Base-by-base conservation (phyloP, 306 rosid genomes). In the Hippophae gyantsensis region DNA sequence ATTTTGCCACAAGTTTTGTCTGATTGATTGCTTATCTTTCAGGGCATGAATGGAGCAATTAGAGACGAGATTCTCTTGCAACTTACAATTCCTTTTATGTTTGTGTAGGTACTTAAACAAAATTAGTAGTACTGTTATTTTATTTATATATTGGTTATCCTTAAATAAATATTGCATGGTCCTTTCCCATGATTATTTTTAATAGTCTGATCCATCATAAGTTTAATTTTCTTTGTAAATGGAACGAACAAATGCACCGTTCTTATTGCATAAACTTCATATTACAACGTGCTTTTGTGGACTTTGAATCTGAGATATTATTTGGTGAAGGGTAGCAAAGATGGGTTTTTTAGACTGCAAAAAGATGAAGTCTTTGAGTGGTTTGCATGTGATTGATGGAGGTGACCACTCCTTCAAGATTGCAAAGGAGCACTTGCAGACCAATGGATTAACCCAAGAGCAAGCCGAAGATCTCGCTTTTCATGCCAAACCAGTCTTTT, bases 321-420 rank as follows among this genome's bases (percentile, higher is more conserved):
- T 62, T 67, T 65, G 63, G 55, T 53, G 44, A 75, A 90, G 96
- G 96, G 92, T 60, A 83, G 94, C 81, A 85, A 85, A 75, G 95
- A 90, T 60, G 64, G 65, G 56, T 83, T 87, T 42, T 83, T 94
- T 65, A 87, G 92, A 13, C 71, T 87, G 43, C 85, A 87, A 83
- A 79, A 87, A 82, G 81, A 85, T 85, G 85, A 79, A 78, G 70
- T 72, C 76, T 14, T 59, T 65, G 42, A 85, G 59, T 7, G 84
- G 78, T 56, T 77, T 90, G 74, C 81, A 85, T 71, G 81, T 90
- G 61, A 65, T 90, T 45, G 79, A 85, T 74, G 96, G 97, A 41
- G 97, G 96, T 51, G 97, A 87, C 47, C 96, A 90, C 74, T 90
- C 96, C 43, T 87, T 90, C 77, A 89, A 85, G 84, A 76, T 90